Conservation (phyloP, 495 filamentous ascomycete genomes). For the Tuber borchii region DNA sequence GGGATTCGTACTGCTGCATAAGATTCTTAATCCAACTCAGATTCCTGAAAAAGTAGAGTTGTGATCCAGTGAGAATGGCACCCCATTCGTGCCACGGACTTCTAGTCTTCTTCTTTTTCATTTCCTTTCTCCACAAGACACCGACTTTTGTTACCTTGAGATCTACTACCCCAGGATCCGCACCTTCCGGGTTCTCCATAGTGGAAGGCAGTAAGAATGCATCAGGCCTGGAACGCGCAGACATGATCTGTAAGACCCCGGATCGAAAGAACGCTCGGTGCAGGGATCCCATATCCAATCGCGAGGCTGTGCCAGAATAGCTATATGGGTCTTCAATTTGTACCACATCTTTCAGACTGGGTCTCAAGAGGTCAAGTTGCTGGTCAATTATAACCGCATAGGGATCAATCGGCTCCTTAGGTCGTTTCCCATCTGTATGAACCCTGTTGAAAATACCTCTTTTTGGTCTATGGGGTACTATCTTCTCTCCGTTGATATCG, state of each 20-base stretch:
- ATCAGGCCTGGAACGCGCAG: conserved; percentile 81
- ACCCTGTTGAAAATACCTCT: conserved; percentile 65
- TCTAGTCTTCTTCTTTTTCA: conserved; percentile 80
- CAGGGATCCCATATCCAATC: conserved; percentile 67
- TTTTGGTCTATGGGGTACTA: conserved; percentile 62
- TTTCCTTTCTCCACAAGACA: conserved; percentile 88
- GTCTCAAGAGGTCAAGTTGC: conserved; percentile 72
- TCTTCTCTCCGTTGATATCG: conserved; percentile 68
- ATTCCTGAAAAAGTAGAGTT: conserved; percentile 94
- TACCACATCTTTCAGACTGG: conserved; percentile 84
- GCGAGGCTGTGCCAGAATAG: conserved; percentile 68
- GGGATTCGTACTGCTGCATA: conserved; percentile 74
- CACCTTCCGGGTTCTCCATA: conserved; percentile 74
- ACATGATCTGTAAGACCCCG: conserved; percentile 88
- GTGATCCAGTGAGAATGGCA: conserved; percentile 85
- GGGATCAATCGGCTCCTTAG: conserved; percentile 84
- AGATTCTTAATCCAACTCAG: conserved; percentile 83
- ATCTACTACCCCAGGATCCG: conserved; percentile 88
- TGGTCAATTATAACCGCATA: conserved; percentile 89
- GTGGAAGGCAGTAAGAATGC: conserved; percentile 86
- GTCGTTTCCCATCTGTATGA: conserved; percentile 55
- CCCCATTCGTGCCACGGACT: conserved; percentile 99
- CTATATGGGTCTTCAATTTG: conserved; percentile 84
- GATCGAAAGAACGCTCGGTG: conserved; percentile 85
- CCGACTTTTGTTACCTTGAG: conserved; percentile 97